phyloP scores from a whole-genome alignment of 164 flowering plant genomes.

The Macadamia tetraphylla region DNA sequence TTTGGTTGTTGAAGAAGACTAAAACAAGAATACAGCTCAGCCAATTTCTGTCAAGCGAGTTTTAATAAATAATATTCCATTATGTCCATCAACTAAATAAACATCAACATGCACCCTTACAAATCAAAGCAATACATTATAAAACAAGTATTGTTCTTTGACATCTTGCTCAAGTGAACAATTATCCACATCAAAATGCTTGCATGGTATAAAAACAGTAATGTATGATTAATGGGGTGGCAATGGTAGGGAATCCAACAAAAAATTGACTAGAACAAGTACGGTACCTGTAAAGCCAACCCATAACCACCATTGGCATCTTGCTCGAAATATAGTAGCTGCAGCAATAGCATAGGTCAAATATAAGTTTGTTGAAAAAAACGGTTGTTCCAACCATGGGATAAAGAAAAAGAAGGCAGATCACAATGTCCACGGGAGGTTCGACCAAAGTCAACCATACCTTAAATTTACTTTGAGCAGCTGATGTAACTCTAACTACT shows the following conservation, averaged over 20 bases:
- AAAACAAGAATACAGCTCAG: too few relatives aligned
- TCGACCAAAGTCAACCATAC: constrained; percentile 24
- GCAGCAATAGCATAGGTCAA: constrained; percentile 22
- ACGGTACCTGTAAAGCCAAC: constrained; percentile 84
- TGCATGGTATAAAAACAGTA: too few relatives aligned
- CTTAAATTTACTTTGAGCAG: constrained; percentile 98
- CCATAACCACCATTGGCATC: constrained; percentile 93
- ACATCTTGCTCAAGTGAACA: background rate
- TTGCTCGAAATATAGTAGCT: constrained; percentile 95
- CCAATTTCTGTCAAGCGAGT: too few relatives aligned
- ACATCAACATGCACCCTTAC: too few relatives aligned
- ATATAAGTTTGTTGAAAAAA: constrained; percentile 1
- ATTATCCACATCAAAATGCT: too few relatives aligned
- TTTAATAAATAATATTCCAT: too few relatives aligned
- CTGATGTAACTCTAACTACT: constrained; percentile 91
- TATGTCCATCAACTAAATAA: too few relatives aligned
- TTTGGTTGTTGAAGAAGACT: too few relatives aligned
- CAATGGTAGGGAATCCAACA: background rate
- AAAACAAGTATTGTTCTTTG: background rate
- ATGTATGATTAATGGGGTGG: background rate
- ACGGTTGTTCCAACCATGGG: background rate
- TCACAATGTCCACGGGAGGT: background rate
- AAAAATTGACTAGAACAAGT: background rate
- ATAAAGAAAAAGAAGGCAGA: background rate
- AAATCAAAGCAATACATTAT: background rate